phyloP scores from a whole-genome alignment of 192 early-diverging fungal species.

The Kappamyces sp. region DNA sequence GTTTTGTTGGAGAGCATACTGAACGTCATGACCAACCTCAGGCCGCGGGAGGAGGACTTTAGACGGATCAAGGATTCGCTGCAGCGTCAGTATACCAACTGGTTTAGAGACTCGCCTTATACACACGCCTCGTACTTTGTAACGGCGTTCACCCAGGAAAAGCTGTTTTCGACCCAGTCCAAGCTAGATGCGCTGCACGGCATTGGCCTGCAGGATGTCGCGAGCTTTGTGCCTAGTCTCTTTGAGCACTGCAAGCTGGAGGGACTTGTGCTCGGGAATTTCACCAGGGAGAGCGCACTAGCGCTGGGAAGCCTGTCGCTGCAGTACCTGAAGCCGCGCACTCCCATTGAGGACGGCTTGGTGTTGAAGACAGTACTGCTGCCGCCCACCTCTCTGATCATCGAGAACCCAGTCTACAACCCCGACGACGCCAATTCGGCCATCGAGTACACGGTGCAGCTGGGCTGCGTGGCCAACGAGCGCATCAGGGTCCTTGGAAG shows the following conservation, averaged over 20 bases:
- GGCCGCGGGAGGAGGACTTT: slow-evolving; percentile 68
- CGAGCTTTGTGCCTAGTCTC: slow-evolving; percentile 68
- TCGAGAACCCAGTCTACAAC: slow-evolving; percentile 51
- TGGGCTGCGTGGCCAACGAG: slow-evolving; percentile 65
- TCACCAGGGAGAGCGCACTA: not conserved
- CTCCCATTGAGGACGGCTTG: too few species aligned
- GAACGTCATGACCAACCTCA: slow-evolving; percentile 55
- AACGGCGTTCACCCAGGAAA: slow-evolving; percentile 68
- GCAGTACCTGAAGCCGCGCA: not conserved
- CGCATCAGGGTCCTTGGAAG: slow-evolving; percentile 59
- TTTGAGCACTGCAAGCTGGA: slow-evolving; percentile 67
- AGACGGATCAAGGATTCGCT: slow-evolving; percentile 68
- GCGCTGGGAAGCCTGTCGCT: not conserved
- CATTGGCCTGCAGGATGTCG: slow-evolving; percentile 67
- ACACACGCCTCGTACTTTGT: slow-evolving; percentile 73
- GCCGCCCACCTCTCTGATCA: slow-evolving; percentile 25
- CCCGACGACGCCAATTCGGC: slow-evolving; percentile 81
- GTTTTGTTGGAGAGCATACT: slow-evolving; percentile 67
- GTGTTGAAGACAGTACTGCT: slow-evolving; percentile 46
- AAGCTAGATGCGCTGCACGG: slow-evolving; percentile 64
- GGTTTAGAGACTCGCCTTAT: slow-evolving; percentile 69
- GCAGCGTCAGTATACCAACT: slow-evolving; percentile 68
- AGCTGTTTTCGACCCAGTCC: slow-evolving; percentile 73
- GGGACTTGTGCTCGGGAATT: slow-evolving; percentile 84
- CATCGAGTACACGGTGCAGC: slow-evolving; percentile 77